Evolutionary conservation across 768 basidiomycete species (phyloP).

Genomic region (Collybia sordida): DNA sequence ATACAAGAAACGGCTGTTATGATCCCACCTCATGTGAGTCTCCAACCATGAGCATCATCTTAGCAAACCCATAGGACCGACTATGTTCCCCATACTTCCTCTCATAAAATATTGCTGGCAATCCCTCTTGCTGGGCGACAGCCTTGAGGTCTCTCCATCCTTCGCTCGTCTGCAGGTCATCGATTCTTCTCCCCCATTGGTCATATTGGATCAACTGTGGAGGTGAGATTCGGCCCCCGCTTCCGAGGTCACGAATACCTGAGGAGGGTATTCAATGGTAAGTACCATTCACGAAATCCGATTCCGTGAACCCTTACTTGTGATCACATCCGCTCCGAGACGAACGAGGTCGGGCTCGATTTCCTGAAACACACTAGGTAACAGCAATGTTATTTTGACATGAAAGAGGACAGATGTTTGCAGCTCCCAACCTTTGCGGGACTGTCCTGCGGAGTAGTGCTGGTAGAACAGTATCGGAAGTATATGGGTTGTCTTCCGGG

Average conservation of each 20-base stretch:
- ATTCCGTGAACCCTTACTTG: slow-evolving; percentile 36
- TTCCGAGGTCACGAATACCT: slow-evolving; percentile 59
- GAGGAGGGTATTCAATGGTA: background rate
- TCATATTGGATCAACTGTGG: slow-evolving; percentile 68
- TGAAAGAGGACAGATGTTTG: background rate
- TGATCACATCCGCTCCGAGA: slow-evolving; percentile 55
- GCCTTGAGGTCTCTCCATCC: slow-evolving; percentile 72
- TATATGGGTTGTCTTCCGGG: slow-evolving; percentile 58
- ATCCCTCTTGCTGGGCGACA: slow-evolving; percentile 59
- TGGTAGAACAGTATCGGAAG: slow-evolving; percentile 61
- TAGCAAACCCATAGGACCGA: slow-evolving; percentile 64
- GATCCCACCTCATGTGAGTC: slow-evolving; percentile 62
- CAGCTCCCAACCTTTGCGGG: slow-evolving; percentile 38
- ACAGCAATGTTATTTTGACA: background rate
- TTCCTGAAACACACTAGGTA: slow-evolving; percentile 40
- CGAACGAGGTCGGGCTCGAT: slow-evolving; percentile 62
- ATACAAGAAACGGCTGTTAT: background rate
- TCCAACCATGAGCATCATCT: slow-evolving; percentile 58
- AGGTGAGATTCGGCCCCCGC: slow-evolving; percentile 39
- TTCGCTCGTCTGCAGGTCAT: slow-evolving; percentile 67
- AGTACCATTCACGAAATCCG: no score
- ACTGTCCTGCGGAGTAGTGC: slow-evolving; percentile 56
- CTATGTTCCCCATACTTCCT: slow-evolving; percentile 60
- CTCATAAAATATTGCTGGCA: slow-evolving; percentile 68
- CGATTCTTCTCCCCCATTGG: slow-evolving; percentile 70